phyloP scores from a whole-genome alignment of 257 asterid species.

The Verbena officinalis region DNA sequence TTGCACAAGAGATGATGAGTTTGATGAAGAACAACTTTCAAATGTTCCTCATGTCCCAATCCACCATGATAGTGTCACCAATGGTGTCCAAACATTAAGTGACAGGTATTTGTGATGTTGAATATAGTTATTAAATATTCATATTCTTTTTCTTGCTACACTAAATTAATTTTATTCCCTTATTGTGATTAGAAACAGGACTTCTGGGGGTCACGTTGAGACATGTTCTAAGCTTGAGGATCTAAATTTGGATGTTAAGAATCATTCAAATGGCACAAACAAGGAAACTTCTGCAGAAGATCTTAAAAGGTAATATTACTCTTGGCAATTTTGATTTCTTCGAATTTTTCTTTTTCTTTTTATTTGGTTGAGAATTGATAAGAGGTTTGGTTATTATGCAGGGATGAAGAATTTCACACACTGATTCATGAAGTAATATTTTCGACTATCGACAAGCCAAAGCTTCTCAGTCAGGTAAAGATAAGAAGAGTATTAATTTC shows the following conservation, averaged over 20 bases:
- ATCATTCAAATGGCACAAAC: conserved; percentile 45
- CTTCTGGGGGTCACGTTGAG: conserved; percentile 65
- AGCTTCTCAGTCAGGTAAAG: conserved; percentile 93
- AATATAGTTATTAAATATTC: conserved; percentile 5
- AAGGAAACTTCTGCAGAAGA: conserved; percentile 53
- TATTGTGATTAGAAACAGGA: conserved; percentile 55
- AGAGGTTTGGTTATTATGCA: conserved; percentile 37
- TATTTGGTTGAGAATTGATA: conserved; percentile 9
- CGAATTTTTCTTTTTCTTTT: conserved; percentile 1
- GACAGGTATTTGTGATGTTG: conserved; percentile 48
- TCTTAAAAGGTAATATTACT: conserved; percentile 60
- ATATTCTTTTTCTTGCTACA: conserved; percentile 12
- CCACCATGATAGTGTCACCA: conserved; percentile 34
- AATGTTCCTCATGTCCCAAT: conserved; percentile 39
- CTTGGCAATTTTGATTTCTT: conserved; percentile 30
- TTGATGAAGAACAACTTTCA: conserved; percentile 51
- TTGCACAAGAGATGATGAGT: conserved; percentile 58
- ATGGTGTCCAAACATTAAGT: conserved; percentile 37
- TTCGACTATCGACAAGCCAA: conserved; percentile 91
- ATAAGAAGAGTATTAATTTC: conserved; percentile 19
- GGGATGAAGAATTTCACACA: conserved; percentile 56
- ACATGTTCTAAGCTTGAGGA: conserved; percentile 87
- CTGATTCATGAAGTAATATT: conserved; percentile 81
- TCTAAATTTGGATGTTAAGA: conserved; percentile 80
- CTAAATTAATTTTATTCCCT: conserved; percentile 13